A percentile compares a stretch with the other conserved stretches of the same genome.
These are phyloP conservation scores for Paraleonurus japonicus DNA, from an alignment of 257 asterid species.

Conservation along the genomic window DNA sequence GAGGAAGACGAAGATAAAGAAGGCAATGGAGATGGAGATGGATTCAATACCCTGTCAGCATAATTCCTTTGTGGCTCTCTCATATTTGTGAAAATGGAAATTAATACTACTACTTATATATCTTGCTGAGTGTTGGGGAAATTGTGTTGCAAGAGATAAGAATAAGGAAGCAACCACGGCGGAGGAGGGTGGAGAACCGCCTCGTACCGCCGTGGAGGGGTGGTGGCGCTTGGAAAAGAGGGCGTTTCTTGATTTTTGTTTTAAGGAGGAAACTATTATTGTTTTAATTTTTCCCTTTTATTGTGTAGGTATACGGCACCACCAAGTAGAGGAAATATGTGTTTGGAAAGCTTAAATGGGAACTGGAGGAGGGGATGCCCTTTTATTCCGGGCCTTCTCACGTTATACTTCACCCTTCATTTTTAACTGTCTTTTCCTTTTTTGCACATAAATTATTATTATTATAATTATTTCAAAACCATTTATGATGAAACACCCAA, in stretches of 20 bases:
- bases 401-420: conserved; percentile 30
- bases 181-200: conserved; percentile 34
- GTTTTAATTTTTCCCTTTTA: neutral
- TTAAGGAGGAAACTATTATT: neutral
- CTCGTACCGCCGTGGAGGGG: conserved; percentile 41
- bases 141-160: neutral
- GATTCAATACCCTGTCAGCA: neutral
- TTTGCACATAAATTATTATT: neutral
- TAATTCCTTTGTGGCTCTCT: conserved; percentile 4
- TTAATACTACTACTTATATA: neutral
- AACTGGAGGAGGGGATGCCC: conserved; percentile 30
- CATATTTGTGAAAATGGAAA: conserved; percentile 9
- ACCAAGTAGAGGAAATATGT: conserved; percentile 25
- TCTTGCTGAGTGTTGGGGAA: too few species aligned
- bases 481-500: neutral
- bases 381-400: conserved; percentile 21
- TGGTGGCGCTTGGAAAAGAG: conserved; percentile 20
- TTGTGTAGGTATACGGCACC: conserved; percentile 9
- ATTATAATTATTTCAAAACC: neutral
- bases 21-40: neutral
- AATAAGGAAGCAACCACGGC: conserved; percentile 27
- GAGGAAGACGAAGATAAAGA: conserved; percentile 10
- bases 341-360: conserved; percentile 19
- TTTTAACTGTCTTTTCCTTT: conserved; percentile 28
- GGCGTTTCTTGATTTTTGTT: neutral